A percentile compares a stretch with the other conserved stretches of the same genome.
phyloP scores from a whole-genome alignment of 305 asterid species.

The Rubia tinctorum region DNA sequence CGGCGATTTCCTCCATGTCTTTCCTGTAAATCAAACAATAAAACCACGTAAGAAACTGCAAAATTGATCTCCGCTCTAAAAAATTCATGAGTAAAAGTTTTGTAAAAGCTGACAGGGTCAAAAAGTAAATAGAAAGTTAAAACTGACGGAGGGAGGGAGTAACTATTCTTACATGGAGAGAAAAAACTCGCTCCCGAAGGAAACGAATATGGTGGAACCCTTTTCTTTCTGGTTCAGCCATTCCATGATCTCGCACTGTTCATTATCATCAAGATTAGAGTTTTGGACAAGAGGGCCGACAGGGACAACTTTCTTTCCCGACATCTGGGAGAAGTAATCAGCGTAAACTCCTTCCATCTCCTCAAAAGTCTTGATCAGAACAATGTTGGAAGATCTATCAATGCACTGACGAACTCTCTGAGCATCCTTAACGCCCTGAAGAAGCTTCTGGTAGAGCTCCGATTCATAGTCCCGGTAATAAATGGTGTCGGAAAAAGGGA shows the following conservation, averaged over 20 bases:
- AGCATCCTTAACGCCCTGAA: not conserved
- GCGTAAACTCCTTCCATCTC: conserved; percentile 2
- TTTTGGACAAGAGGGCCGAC: conserved; percentile 7
- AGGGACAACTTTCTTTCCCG: not conserved
- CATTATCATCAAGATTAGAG: not conserved
- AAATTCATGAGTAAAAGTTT: too few species aligned
- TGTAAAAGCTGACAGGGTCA: too few species aligned
- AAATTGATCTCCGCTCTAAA: too few species aligned
- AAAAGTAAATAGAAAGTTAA: not conserved
- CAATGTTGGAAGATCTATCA: not conserved
- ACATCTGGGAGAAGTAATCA: not conserved
- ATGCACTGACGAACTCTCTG: not conserved
- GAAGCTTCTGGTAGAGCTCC: not conserved
- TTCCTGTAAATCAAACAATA: not conserved
- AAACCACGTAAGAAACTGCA: not conserved
- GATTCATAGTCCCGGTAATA: conserved; percentile 1
- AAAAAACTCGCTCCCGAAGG: conserved; percentile 5
- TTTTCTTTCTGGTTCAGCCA: conserved; percentile 4
- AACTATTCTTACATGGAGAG: not conserved
- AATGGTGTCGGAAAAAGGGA: not conserved
- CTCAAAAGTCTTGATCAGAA: conserved; percentile 1
- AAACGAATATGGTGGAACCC: not conserved
- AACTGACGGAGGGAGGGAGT: too few species aligned
- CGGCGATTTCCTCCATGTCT: conserved; percentile 1
- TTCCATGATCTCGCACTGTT: conserved; percentile 2